phyloP scores from a whole-genome alignment of 1,139 yeast genomes.

The Zhuliangozyma blackwelliae region DNA sequence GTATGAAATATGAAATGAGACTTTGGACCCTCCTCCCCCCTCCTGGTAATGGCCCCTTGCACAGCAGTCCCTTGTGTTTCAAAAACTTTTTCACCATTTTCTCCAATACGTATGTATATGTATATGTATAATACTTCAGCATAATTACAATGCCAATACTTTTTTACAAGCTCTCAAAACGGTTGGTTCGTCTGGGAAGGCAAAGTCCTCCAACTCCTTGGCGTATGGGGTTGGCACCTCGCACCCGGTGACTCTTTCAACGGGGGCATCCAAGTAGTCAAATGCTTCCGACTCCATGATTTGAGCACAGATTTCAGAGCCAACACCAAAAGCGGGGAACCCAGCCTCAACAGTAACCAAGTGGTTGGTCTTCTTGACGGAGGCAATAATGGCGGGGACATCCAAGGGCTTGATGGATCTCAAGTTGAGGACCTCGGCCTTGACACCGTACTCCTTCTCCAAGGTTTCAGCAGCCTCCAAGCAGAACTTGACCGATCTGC shows the following conservation, averaged over 20 bases:
- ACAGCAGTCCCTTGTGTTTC: background rate
- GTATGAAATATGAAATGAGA: too few species aligned
- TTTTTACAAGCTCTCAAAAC: slow-evolving; percentile 88
- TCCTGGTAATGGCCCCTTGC: too few species aligned
- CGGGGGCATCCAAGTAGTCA: slow-evolving; percentile 98
- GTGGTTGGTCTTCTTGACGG: slow-evolving; percentile 96
- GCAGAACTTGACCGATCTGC: slow-evolving; percentile 84
- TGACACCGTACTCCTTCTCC: slow-evolving; percentile 79
- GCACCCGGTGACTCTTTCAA: slow-evolving; percentile 98
- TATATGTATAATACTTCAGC: too few species aligned
- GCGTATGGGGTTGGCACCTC: slow-evolving; percentile 99
- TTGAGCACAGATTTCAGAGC: slow-evolving; percentile 97
- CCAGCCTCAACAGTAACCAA: slow-evolving; percentile 95
- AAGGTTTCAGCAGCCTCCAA: slow-evolving; percentile 86
- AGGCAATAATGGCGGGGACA: slow-evolving; percentile 75
- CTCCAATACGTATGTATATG: too few species aligned
- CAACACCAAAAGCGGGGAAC: slow-evolving; percentile 98
- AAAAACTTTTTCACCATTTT: background rate
- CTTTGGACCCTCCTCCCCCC: too few species aligned
- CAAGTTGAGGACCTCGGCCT: slow-evolving; percentile 91
- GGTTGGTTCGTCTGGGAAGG: slow-evolving; percentile 95
- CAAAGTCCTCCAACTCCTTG: slow-evolving; percentile 92
- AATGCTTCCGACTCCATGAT: slow-evolving; percentile 98
- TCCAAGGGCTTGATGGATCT: slow-evolving; percentile 98
- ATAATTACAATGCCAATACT: slow-evolving; percentile 63